Base-by-base conservation (phyloP, 2,329 filamentous ascomycete species). In the Pseudocercospora fijiensis region DNA sequence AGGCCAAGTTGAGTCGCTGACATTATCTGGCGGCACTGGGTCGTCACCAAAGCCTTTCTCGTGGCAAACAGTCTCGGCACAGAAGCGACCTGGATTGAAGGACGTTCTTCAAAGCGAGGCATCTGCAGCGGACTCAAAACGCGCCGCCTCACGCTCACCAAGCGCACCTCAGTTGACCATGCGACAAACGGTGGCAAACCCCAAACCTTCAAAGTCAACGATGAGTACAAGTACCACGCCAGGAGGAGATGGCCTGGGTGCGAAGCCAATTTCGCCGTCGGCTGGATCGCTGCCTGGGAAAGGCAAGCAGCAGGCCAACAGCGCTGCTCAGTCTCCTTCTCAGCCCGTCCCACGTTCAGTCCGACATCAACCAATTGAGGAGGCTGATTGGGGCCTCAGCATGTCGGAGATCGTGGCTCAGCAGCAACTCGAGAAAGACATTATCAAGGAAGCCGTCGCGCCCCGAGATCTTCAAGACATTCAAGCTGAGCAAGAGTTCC, bases 401-500 rank as follows among this genome's bases (percentile, higher is more conserved):
- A 89, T 99, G 79, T 86, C 88, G 16, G 92, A 96, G 69, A 99
- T 99, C 62, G 89, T 98, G 13, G 88, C 88, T 7, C 88, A 96
- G 73, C 92, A 99, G 77, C 87, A 89, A 75, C 86, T 86, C 8
- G 93, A 97, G 75, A 95, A 96, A 73, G 87, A 92, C 62, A 85
- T 86, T 18, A 88, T 96, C 65, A 89, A 87, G 59, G 93, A 96
- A 74, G 91, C 92, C 0, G 88, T 88, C 10, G 91, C 92, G 1
- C 97, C 96, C 78, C 86, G 94, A 61, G 95, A 91, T 67, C 80
- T 99, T 28, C 88, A 96, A 73, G 95, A 98, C 67, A 99, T 99
- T 64, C 95, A 99, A 76, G 88, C 95, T 69, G 95, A 99, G 77
- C 95, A 99, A 74, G 92, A 92, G 58, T 99, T 99, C 75, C 91